phyloP scores from a whole-genome alignment of 192 early-diverging fungal genomes.

The Coemansia sp. region DNA sequence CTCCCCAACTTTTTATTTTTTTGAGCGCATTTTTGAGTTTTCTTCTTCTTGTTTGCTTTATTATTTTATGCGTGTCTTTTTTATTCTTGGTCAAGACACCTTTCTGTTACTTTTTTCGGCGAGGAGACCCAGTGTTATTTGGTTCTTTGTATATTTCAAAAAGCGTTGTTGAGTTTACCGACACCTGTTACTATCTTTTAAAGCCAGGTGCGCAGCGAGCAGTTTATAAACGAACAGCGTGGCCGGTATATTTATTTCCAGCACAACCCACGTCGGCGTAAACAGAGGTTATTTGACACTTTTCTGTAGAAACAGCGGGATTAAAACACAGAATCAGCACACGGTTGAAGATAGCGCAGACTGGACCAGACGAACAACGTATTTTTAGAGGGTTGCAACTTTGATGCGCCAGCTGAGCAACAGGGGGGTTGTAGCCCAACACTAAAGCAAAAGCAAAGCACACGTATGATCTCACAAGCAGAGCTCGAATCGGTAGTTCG shows the following conservation, averaged over 20 bases:
- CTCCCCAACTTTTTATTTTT: constrained; percentile 5
- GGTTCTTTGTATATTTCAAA: constrained; percentile 5
- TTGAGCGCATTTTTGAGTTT: neutral
- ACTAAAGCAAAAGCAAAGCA: neutral
- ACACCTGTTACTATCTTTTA: neutral
- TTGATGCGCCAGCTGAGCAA: neutral
- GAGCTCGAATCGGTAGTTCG: constrained; percentile 42
- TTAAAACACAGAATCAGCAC: too few relatives aligned
- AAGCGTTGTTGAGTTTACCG: neutral
- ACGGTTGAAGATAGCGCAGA: too few relatives aligned
- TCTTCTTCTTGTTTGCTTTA: constrained; percentile 4
- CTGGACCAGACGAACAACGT: too few relatives aligned
- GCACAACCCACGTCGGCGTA: too few relatives aligned
- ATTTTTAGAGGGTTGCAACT: neutral
- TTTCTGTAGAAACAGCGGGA: too few relatives aligned
- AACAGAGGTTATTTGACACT: too few relatives aligned
- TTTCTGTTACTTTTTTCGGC: neutral
- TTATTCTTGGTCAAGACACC: neutral
- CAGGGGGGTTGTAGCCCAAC: neutral
- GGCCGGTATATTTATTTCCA: too few relatives aligned
- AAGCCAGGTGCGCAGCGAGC: neutral
- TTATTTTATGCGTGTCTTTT: neutral
- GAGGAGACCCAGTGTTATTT: neutral
- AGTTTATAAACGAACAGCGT: too few relatives aligned
- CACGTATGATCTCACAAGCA: constrained; percentile 38